Evolutionary conservation across 164 flowering plant species (phyloP).

Genomic region (Vitis labrusca): DNA sequence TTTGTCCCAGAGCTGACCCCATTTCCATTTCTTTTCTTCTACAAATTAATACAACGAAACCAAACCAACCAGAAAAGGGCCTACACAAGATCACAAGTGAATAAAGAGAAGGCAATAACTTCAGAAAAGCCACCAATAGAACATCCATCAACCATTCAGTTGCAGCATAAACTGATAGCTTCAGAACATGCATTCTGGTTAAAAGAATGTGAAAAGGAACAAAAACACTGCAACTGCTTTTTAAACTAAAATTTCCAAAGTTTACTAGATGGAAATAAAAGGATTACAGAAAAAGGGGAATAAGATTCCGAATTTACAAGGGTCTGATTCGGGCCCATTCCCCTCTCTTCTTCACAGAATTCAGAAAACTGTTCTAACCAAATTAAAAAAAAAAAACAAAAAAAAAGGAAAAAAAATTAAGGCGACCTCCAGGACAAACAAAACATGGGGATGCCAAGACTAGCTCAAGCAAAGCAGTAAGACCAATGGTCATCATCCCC

Average conservation of each 20-base stretch:
- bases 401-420: constrained; percentile 8
- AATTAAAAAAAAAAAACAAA: constrained; percentile 1
- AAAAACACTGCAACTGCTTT: neutral
- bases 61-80: neutral
- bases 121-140: neutral
- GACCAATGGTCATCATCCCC: constrained; percentile 84
- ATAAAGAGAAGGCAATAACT: neutral
- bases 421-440: constrained; percentile 13
- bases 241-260: neutral
- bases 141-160: neutral
- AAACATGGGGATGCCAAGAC: neutral
- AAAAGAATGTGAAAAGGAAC: neutral
- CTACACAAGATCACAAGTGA: constrained; percentile 5
- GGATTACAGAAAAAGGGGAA: constrained; percentile 5
- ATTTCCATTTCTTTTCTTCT: neutral
- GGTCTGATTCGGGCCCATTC: constrained; percentile 16
- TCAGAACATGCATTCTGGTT: neutral
- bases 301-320: constrained; percentile 28
- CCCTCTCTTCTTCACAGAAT: constrained; percentile 11
- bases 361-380: constrained; percentile 6
- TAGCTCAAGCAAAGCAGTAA: constrained; percentile 62
- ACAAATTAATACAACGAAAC: neutral
- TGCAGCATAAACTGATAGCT: no score
- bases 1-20: neutral
- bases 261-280: constrained; percentile 5